These are phyloP conservation scores for Neocatenulostroma microsporum DNA, from an alignment of 2,329 filamentous ascomycete species.

Conservation along the genomic window DNA sequence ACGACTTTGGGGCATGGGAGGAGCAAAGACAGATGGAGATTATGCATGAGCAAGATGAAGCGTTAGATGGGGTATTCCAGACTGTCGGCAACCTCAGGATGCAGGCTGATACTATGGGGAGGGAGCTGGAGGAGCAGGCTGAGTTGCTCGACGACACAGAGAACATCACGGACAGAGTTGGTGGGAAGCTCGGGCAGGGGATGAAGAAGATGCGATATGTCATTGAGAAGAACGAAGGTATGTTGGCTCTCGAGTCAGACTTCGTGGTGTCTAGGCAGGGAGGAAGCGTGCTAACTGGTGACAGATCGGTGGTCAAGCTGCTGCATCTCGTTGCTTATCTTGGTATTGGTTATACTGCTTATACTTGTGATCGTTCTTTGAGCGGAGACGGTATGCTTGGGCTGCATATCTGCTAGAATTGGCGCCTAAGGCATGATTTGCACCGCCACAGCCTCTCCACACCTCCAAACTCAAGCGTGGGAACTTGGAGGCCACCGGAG, in stretches of 20 bases:
- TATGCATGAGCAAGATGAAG: slow-evolving; percentile 90
- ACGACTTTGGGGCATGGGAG: slow-evolving; percentile 64
- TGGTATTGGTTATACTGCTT: slow-evolving; percentile 78
- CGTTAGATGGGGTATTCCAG: slow-evolving; percentile 83
- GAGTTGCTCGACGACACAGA: slow-evolving; percentile 85
- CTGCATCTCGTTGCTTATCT: slow-evolving; percentile 82
- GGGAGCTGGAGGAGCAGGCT: slow-evolving; percentile 89
- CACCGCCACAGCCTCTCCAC: slow-evolving; percentile 13
- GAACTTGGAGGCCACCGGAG: neutral
- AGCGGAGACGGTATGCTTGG: no score
- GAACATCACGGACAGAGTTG: slow-evolving; percentile 74
- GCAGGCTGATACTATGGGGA: slow-evolving; percentile 92
- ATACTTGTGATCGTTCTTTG: slow-evolving; percentile 64
- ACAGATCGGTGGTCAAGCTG: slow-evolving; percentile 69
- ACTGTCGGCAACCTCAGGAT: slow-evolving; percentile 85
- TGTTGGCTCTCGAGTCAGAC: slow-evolving; percentile 24
- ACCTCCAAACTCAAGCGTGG: slow-evolving; percentile 4
- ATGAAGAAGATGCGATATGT: slow-evolving; percentile 80
- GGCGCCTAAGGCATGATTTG: slow-evolving; percentile 8
- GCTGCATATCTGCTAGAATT: neutral
- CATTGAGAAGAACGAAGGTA: slow-evolving; percentile 84
- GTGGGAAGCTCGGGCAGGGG: slow-evolving; percentile 74
- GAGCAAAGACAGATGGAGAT: slow-evolving; percentile 84
- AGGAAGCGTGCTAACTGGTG: slow-evolving; percentile 10
- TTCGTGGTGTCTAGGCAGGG: no score